Evolutionary conservation across 2,329 filamentous ascomycete species (phyloP).

Genomic region (Sporothrix luriei): DNA sequence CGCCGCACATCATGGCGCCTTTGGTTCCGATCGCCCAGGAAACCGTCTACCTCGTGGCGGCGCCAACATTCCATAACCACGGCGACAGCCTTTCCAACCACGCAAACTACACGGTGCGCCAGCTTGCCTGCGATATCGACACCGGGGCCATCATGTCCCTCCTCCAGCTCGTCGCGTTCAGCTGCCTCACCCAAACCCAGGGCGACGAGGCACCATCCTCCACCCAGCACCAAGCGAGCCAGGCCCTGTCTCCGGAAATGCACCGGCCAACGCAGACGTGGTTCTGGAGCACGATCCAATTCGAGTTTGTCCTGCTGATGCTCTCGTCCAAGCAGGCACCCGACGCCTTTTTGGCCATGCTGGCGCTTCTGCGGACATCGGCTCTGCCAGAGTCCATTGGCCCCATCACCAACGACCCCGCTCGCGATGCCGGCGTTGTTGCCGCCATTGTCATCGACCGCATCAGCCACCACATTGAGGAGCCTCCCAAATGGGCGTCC

Average conservation of each 20-base stretch:
- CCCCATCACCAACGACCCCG: slow-evolving; percentile 55
- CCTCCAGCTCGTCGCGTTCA: slow-evolving; percentile 64
- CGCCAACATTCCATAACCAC: slow-evolving; percentile 56
- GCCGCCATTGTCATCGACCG: slow-evolving; percentile 60
- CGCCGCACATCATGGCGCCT: slow-evolving; percentile 60
- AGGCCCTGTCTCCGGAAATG: slow-evolving; percentile 37
- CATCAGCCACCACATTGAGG: slow-evolving; percentile 64
- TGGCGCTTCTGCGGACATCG: slow-evolving; percentile 69
- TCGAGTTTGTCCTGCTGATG: slow-evolving; percentile 67
- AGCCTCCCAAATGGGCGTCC: slow-evolving; percentile 52
- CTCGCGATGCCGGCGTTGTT: slow-evolving; percentile 48
- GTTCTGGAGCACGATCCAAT: slow-evolving; percentile 70
- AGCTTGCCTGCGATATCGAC: slow-evolving; percentile 60
- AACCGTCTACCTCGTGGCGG: slow-evolving; percentile 62
- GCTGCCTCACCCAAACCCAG: slow-evolving; percentile 51
- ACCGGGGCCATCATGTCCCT: slow-evolving; percentile 65
- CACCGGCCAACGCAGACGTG: slow-evolving; percentile 43
- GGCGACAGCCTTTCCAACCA: slow-evolving; percentile 53
- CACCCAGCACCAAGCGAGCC: slow-evolving; percentile 12
- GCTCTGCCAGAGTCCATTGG: slow-evolving; percentile 66
- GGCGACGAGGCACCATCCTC: slow-evolving; percentile 36
- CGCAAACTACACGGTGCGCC: slow-evolving; percentile 48
- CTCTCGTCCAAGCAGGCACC: slow-evolving; percentile 68
- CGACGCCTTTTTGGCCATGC: slow-evolving; percentile 63
- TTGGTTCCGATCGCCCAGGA: slow-evolving; percentile 60